Evolutionary conservation across 768 basidiomycete genomes (phyloP), one percentile per base, ranked within the genome.

Genomic region (Tricholoma saponaceum): DNA sequence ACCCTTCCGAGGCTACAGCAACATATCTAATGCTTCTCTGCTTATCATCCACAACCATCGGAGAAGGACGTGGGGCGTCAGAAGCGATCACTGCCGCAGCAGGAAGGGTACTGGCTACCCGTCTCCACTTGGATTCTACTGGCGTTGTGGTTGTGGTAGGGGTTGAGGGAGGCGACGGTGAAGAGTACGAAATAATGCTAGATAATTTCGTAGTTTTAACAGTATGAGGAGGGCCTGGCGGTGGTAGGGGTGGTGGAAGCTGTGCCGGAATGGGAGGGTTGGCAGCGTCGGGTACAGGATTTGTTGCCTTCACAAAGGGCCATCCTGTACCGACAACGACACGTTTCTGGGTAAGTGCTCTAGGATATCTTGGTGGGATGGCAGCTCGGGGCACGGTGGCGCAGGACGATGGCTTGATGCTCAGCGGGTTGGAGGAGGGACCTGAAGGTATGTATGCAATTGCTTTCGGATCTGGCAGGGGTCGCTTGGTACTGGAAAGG

Each of bases 391-490:
- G 57, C 30, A 26, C 47, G 23, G n/a, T n/a, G n/a, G 26, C 46
- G 16, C 47, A 30, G 58, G 53, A 52, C 33, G 83, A 80, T 13
- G 85, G 82, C 23, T 76, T 73, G 54, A 86, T 85, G 49, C 73
- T 75, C 39, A 86, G 67, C 22, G 84, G 83, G 64, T 86, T 86
- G 0, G 73, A 76, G 23, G 74, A 65, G 8, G 81, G 74, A 10
- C 76, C 77, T 6, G 70, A 62, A n/a, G 75, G 63, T 32, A 79
- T 74, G 58, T 72, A 74, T 1, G 72, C 74, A 22, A 79, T 55
- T 2, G 72, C 61, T 60, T 72, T 75, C 6, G 69, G 64, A 37
- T 74, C 74, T 13, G 72, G 77, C n/a, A 71, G 67, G 41, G 74
- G 62, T 10, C 28, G 55, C 37, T 61, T 60, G 1, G 30, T 26